phyloP scores from a whole-genome alignment of 768 basidiomycete species.

The Boletus barrowsii region DNA sequence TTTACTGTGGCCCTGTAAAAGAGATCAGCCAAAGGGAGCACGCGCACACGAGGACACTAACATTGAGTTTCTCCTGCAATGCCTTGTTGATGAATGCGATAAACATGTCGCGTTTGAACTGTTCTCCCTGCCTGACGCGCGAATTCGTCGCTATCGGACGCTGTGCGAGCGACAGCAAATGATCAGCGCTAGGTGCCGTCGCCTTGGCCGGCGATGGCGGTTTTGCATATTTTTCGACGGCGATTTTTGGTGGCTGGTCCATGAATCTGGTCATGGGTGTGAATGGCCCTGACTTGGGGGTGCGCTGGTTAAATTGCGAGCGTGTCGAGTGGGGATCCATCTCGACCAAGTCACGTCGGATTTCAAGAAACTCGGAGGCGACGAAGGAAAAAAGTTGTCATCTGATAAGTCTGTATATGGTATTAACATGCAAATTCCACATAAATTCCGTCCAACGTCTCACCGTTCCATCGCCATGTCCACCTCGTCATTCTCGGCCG shows the following conservation, averaged over 20 bases:
- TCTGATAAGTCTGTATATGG: slow-evolving; percentile 14
- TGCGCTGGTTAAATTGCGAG: slow-evolving; percentile 73
- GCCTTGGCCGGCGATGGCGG: slow-evolving; percentile 31
- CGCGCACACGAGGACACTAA: slow-evolving; percentile 36
- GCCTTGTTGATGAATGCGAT: slow-evolving; percentile 81
- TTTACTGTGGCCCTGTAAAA: slow-evolving; percentile 60
- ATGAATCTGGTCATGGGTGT: slow-evolving; percentile 44
- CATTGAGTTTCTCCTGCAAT: slow-evolving; percentile 67
- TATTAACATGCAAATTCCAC: slow-evolving; percentile 11
- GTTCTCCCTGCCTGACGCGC: slow-evolving; percentile 72
- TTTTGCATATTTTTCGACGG: slow-evolving; percentile 45
- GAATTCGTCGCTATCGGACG: slow-evolving; percentile 79
- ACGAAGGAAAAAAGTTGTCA: not conserved
- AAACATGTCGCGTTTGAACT: slow-evolving; percentile 78
- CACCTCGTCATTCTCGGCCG: slow-evolving; percentile 61
- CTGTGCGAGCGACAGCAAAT: slow-evolving; percentile 17
- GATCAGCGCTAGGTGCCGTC: slow-evolving; percentile 10
- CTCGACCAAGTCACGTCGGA: not conserved
- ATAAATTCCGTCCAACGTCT: not conserved
- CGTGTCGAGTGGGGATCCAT: slow-evolving; percentile 80
- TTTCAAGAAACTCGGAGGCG: not conserved
- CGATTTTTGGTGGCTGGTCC: slow-evolving; percentile 39
- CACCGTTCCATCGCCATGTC: slow-evolving; percentile 40
- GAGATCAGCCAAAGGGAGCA: slow-evolving; percentile 12
- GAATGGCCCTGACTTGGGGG: slow-evolving; percentile 64